These are phyloP conservation scores for Penicillium odoratum DNA, from an alignment of 495 filamentous ascomycete species.

Conservation along the genomic window DNA sequence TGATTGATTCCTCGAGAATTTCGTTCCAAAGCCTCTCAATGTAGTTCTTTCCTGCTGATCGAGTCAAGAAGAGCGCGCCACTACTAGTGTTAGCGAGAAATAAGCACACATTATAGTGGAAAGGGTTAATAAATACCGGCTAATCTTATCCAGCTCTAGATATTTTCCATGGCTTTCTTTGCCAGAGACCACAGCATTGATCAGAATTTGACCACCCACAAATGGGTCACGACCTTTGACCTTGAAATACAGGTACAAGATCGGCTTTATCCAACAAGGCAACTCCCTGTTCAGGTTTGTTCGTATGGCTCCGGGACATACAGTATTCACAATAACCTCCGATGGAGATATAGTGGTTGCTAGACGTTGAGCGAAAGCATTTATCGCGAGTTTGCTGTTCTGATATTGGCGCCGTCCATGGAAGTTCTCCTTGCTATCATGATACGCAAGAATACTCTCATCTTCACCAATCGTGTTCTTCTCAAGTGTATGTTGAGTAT, in stretches of 20 bases:
- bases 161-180: conserved; percentile 30
- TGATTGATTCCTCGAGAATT: background rate
- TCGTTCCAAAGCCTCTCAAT: conserved; percentile 9
- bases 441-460: conserved; percentile 17
- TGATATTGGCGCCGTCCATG: conserved; percentile 14
- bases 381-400: conserved; percentile 31
- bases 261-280: conserved; percentile 13
- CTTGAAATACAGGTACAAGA: conserved; percentile 15
- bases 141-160: background rate
- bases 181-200: conserved; percentile 18
- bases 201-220: conserved; percentile 17
- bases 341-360: conserved; percentile 13
- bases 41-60: background rate
- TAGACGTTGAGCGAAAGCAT: conserved; percentile 24
- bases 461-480: conserved; percentile 6
- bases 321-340: conserved; percentile 27
- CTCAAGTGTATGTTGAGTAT: conserved; percentile 17
- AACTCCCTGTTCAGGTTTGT: conserved; percentile 17
- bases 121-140: too few relatives aligned
- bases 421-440: conserved; percentile 18
- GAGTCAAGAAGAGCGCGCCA: background rate
- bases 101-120: too few relatives aligned
- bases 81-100: background rate
- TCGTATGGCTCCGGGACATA: conserved; percentile 30
- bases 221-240: conserved; percentile 10